Evolutionary conservation across 345 rosid species (phyloP).

Genomic region (Noccaea caerulescens): DNA sequence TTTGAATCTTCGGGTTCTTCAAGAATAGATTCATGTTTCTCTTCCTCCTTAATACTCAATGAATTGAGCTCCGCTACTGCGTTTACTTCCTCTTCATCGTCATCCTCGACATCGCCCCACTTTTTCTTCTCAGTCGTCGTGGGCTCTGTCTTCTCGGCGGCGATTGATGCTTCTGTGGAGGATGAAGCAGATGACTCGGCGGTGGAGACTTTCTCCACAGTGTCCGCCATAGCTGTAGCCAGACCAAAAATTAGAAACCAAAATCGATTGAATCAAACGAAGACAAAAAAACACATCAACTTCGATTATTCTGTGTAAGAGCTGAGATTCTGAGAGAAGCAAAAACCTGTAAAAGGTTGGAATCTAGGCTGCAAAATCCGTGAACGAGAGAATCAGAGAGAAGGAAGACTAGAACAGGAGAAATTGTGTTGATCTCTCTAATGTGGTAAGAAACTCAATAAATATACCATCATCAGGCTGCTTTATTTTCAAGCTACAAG

Average conservation of each 20-base stretch:
- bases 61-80: conserved; percentile 50
- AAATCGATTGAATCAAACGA: conserved; percentile 13
- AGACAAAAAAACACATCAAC: neutral
- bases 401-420: neutral
- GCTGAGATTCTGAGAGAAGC: conserved; percentile 3
- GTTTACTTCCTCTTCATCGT: conserved; percentile 48
- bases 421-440: conserved; percentile 4
- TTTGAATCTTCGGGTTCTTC: conserved; percentile 88
- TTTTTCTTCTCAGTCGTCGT: conserved; percentile 45
- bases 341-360: neutral
- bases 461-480: neutral
- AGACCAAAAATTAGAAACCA: conserved; percentile 8
- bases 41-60: conserved; percentile 56
- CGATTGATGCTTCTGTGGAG: conserved; percentile 4
- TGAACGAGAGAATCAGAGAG: conserved; percentile 8
- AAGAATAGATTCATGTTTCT: conserved; percentile 57
- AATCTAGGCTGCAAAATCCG: conserved; percentile 10
- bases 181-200: conserved; percentile 33
- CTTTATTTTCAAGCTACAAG: conserved; percentile 31
- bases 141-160: conserved; percentile 23
- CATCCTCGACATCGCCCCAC: conserved; percentile 75
- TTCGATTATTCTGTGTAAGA: neutral
- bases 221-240: conserved; percentile 38
- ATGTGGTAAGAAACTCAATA: neutral
- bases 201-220: conserved; percentile 38